Percentiles rank a stretch among this genome's conserved stretches.
phyloP scores from a whole-genome alignment of 176 grass and related monocot species.

The Neostapfia colusana region DNA sequence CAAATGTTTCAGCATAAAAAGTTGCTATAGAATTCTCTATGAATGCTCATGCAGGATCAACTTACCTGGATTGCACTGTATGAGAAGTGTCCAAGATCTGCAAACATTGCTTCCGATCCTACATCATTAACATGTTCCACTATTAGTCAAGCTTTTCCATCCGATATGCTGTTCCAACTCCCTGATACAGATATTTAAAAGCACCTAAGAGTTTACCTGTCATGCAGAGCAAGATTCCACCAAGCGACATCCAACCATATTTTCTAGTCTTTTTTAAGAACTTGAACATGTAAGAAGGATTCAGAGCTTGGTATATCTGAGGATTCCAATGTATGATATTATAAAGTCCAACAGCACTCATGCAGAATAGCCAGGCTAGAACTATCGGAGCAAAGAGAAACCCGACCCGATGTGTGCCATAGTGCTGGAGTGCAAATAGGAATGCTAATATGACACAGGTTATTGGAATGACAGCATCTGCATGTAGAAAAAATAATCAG shows the following conservation, averaged over 20 bases:
- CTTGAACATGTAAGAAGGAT: constrained; percentile 85
- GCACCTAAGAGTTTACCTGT: constrained; percentile 57
- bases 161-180: background rate
- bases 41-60: background rate
- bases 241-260: constrained; percentile 97
- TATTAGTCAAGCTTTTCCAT: constrained; percentile 17
- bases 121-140: constrained; percentile 15
- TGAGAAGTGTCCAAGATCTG: constrained; percentile 97
- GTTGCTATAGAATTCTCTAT: background rate
- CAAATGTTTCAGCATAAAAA: constrained; percentile 21
- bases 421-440: constrained; percentile 93
- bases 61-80: constrained; percentile 91
- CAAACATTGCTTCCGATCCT: constrained; percentile 99
- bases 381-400: constrained; percentile 91
- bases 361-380: constrained; percentile 86
- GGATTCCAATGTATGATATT: constrained; percentile 93
- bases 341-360: constrained; percentile 86
- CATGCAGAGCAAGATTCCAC: constrained; percentile 95
- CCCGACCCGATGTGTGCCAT: constrained; percentile 82
- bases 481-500: constrained; percentile 35
- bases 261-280: constrained; percentile 97
- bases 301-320: constrained; percentile 78
- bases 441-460: constrained; percentile 87
- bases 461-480: constrained; percentile 92
- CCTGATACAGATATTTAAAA: constrained; percentile 20